phyloP scores from a whole-genome alignment of 164 flowering plant genomes.

The Taxillus chinensis region DNA sequence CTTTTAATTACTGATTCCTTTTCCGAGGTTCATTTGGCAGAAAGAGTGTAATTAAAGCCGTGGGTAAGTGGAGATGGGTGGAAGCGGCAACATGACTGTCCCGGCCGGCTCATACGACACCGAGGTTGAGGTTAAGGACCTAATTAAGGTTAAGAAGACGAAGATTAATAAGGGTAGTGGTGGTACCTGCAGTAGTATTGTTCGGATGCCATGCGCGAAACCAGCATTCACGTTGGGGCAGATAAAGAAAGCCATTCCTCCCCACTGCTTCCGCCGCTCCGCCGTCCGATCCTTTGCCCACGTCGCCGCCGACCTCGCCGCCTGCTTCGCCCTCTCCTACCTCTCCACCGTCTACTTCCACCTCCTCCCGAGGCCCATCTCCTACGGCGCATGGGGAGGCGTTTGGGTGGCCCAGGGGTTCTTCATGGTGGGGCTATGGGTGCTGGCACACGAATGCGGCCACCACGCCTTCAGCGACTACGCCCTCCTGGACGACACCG shows the following conservation, averaged over 20 bases:
- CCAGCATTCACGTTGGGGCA: background rate
- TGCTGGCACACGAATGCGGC: conserved; percentile 1
- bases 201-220: background rate
- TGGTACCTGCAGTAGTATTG: background rate
- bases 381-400: background rate
- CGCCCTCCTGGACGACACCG: background rate
- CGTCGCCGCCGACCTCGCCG: background rate
- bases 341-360: background rate
- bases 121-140: no score
- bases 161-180: no score
- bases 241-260: conserved; percentile 1
- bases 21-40: no score
- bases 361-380: background rate
- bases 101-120: no score
- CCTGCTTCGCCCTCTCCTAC: background rate
- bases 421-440: background rate
- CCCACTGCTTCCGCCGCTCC: conserved; percentile 5
- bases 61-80: no score
- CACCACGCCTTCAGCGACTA: conserved; percentile 6
- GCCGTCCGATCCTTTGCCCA: background rate
- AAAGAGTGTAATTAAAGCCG: no score
- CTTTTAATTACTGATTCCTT: no score
- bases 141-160: no score
- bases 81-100: no score
- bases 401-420: background rate